Base-by-base conservation (phyloP, 176 grass and related monocot species). In the Eremochloa ophiuroides region DNA sequence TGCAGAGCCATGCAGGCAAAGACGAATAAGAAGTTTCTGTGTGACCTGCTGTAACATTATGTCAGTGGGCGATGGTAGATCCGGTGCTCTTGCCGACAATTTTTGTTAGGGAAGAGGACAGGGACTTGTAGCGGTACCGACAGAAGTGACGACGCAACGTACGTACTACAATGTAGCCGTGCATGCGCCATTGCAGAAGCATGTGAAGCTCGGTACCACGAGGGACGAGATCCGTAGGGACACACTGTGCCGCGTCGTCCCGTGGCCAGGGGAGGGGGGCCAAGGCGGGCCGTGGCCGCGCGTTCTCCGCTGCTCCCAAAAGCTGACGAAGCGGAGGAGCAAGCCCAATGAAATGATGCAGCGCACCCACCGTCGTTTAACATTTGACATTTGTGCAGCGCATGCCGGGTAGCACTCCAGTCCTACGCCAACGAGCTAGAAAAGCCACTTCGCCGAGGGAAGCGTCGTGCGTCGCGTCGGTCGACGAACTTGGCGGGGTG, bases 201-300 rank as follows among this genome's bases (percentile, higher is more conserved):
- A 67, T 20, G 71, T 62, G 34, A 66, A 25, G 10, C 15, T 46
- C 27, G 25, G 9, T 17, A 78, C 71, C 48, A 61, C 4, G 16
- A 55, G 60, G 42, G 59, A 8, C 28, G 38, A 61, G 71, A 82
- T 70, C 78, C 7, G 39, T 76, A 40, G 62, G 78, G 71, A 10
- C 73, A 27, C 70, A 33, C 70, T 48, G 42, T 14, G 22, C 46
- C 15, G 46, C 40, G 72, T 59, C 58, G n/a, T 22, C 77, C 48
- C 31, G 60, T 41, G 43, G 33, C 39, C 39, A 31, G 51, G 2
- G 76, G 4, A 3, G 4, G 7, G 35, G 4, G 4, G 18, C 22
- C n/a, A 26, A 38, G 66, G 38, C 37, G 34, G 26, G 58, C 61
- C 15, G 26, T 17, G 13, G 27, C 10, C 42, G 28, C 5, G 34